Conservation (phyloP, 2,329 filamentous ascomycete genomes). For the Aspergillus ochraceoroseus region DNA sequence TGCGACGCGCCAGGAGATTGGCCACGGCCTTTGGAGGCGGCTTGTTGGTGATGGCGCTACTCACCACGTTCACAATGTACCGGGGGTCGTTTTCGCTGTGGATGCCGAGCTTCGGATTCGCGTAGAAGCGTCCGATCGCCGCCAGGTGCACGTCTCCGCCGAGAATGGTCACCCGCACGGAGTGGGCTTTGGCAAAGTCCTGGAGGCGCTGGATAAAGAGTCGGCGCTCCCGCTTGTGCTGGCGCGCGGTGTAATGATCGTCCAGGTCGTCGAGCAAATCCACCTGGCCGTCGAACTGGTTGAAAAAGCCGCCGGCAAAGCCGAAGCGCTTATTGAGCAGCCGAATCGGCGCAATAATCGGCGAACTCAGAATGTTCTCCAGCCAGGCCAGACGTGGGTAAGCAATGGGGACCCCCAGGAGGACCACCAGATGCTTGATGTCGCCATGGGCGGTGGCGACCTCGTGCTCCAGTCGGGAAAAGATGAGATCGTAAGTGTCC, state of each 20-base stretch:
- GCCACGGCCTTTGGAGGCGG: slow-evolving; percentile 61
- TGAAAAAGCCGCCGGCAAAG: slow-evolving; percentile 79
- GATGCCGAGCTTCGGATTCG: slow-evolving; percentile 54
- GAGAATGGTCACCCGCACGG: slow-evolving; percentile 57
- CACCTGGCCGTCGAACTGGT: slow-evolving; percentile 78
- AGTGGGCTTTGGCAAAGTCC: slow-evolving; percentile 51
- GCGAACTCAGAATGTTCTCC: slow-evolving; percentile 83
- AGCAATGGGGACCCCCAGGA: slow-evolving; percentile 67
- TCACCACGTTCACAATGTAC: slow-evolving; percentile 62
- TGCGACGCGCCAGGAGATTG: slow-evolving; percentile 58
- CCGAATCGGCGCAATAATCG: slow-evolving; percentile 80
- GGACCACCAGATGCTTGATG: slow-evolving; percentile 59
- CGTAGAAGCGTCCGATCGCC: slow-evolving; percentile 61
- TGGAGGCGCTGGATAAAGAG: slow-evolving; percentile 64
- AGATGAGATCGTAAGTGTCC: slow-evolving; percentile 59
- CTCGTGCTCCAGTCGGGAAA: slow-evolving; percentile 51
- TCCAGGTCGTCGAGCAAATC: slow-evolving; percentile 62
- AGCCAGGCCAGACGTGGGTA: slow-evolving; percentile 82
- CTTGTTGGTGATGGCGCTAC: slow-evolving; percentile 63
- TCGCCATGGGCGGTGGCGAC: slow-evolving; percentile 49
- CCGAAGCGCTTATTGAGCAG: slow-evolving; percentile 89
- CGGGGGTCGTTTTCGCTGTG: slow-evolving; percentile 56
- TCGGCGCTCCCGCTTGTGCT: slow-evolving; percentile 84
- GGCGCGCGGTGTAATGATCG: slow-evolving; percentile 78
- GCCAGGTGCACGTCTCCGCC: slow-evolving; percentile 62